Percentiles rank a stretch among this genome's conserved stretches.
These are phyloP conservation scores for Capillidium rhysosporum DNA, from an alignment of 371 early-diverging fungal genomes.

Conservation along the genomic window DNA sequence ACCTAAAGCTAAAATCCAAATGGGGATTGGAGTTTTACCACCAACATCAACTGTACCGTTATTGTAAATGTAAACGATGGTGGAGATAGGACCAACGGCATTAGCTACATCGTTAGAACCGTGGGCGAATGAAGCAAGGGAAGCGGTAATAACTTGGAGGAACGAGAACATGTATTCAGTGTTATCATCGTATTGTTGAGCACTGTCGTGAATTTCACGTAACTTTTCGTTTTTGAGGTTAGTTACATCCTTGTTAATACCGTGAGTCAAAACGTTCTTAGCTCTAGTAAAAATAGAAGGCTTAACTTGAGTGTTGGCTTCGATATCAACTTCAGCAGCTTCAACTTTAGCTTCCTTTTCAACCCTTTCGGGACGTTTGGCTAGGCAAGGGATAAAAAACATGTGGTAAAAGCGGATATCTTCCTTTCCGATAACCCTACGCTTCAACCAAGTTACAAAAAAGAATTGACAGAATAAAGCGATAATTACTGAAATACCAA, in stretches of 20 bases:
- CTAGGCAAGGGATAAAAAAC: conserved; percentile 23
- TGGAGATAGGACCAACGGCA: conserved; percentile 56
- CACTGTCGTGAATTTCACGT: conserved; percentile 27
- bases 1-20: conserved; percentile 50
- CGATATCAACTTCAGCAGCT: not conserved
- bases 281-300: conserved; percentile 6
- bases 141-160: conserved; percentile 65
- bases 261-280: conserved; percentile 11
- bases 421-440: conserved; percentile 36
- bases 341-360: conserved; percentile 4
- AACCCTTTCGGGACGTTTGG: conserved; percentile 17
- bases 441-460: conserved; percentile 41
- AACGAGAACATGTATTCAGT: conserved; percentile 68
- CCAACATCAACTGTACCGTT: conserved; percentile 23
- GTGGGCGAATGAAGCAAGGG: conserved; percentile 71
- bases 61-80: conserved; percentile 48
- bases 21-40: conserved; percentile 34
- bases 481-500: conserved; percentile 30
- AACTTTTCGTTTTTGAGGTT: conserved; percentile 23
- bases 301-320: conserved; percentile 1
- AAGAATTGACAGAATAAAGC: conserved; percentile 32
- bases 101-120: conserved; percentile 82
- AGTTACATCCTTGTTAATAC: conserved; percentile 35
- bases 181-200: conserved; percentile 46
- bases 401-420: conserved; percentile 45